A percentile compares a stretch with the other conserved stretches of the same genome.
These are phyloP conservation scores for Heritiera littoralis DNA, from an alignment of 345 rosid genomes.

Conservation along the genomic window DNA sequence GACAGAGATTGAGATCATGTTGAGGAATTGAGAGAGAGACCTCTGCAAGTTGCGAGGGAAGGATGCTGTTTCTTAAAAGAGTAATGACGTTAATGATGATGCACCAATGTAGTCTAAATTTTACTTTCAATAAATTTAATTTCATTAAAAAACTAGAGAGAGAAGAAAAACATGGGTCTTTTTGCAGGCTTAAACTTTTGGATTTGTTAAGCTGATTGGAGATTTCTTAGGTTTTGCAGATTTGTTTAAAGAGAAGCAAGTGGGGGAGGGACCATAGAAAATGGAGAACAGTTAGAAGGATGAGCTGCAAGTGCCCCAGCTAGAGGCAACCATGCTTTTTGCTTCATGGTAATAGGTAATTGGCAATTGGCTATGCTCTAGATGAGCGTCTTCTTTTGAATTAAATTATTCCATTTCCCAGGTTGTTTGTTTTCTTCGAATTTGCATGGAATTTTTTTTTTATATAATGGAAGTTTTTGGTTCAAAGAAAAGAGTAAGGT, in stretches of 20 bases:
- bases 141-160: not conserved
- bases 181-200: slow-evolving; percentile 2
- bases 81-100: slow-evolving; percentile 43
- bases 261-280: slow-evolving; percentile 1
- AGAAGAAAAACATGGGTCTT: slow-evolving; percentile 3
- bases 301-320: not conserved
- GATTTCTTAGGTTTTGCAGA: not conserved
- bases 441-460: too few species aligned
- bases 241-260: slow-evolving; percentile 1
- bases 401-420: not conserved
- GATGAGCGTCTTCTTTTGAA: not conserved
- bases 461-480: too few species aligned
- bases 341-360: slow-evolving; percentile 15
- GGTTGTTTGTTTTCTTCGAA: not conserved
- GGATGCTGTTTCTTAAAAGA: slow-evolving; percentile 23
- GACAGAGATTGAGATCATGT: slow-evolving; percentile 26
- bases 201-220: slow-evolving; percentile 13
- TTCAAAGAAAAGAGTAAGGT: too few species aligned
- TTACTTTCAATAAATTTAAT: not conserved
- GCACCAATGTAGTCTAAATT: not conserved
- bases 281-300: slow-evolving; percentile 11
- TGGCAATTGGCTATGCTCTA: not conserved
- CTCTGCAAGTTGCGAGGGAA: slow-evolving; percentile 54
- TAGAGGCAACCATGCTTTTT: not conserved
- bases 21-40: slow-evolving; percentile 41